phyloP scores from a whole-genome alignment of 495 filamentous ascomycete genomes.

The Cudoniella acicularis region DNA sequence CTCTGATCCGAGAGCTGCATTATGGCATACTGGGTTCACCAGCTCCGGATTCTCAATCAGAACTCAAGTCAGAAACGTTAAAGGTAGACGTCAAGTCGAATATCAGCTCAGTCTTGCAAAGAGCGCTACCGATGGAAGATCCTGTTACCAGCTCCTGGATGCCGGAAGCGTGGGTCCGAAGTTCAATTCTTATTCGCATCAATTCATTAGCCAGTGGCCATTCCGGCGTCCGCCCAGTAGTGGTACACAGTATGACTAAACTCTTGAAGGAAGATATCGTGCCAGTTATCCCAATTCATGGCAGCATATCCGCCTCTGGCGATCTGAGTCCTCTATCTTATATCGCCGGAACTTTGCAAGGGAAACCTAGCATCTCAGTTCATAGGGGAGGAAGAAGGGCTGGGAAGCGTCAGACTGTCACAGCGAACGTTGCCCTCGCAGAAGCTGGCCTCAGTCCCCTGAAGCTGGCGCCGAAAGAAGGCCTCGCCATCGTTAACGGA shows the following conservation, averaged over 20 bases:
- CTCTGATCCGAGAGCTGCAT: slow-evolving; percentile 47
- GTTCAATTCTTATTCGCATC: slow-evolving; percentile 51
- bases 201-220: slow-evolving; percentile 57
- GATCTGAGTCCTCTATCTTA: slow-evolving; percentile 62
- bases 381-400: slow-evolving; percentile 18
- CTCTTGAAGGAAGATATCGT: slow-evolving; percentile 47
- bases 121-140: background rate
- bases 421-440: slow-evolving; percentile 42
- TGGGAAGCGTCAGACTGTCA: slow-evolving; percentile 28
- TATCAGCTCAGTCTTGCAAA: background rate
- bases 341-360: slow-evolving; percentile 54
- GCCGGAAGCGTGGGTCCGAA: slow-evolving; percentile 48
- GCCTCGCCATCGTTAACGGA: slow-evolving; percentile 60
- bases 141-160: slow-evolving; percentile 30
- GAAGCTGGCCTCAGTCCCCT: slow-evolving; percentile 40
- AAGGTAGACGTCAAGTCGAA: background rate
- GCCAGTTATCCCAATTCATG: slow-evolving; percentile 57
- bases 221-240: slow-evolving; percentile 47
- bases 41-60: too few relatives aligned
- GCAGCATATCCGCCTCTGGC: slow-evolving; percentile 66
- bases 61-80: slow-evolving; percentile 30
- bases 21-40: slow-evolving; percentile 55
- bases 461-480: slow-evolving; percentile 56
- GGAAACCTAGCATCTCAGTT: slow-evolving; percentile 52
- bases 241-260: slow-evolving; percentile 44